Evolutionary conservation across 192 early-diverging fungal species (phyloP).

Genomic region (Funneliformis mosseae): DNA sequence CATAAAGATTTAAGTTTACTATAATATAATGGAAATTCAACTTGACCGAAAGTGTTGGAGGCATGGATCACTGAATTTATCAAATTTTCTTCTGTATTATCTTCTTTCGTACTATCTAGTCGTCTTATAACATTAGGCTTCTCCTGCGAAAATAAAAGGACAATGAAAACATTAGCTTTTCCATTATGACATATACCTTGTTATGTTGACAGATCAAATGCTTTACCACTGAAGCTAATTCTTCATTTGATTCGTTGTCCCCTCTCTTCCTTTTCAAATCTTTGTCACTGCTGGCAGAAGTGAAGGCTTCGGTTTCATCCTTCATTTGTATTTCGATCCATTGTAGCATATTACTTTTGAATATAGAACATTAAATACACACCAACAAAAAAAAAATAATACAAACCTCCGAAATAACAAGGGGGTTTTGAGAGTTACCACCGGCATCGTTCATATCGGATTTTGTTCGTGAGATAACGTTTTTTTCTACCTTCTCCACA

Average conservation of each 20-base stretch:
- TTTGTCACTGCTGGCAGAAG: not conserved
- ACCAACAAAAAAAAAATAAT: constrained; percentile 15
- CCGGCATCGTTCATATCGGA: not conserved
- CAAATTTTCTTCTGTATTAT: not conserved
- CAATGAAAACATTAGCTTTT: too few species aligned
- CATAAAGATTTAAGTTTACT: not conserved
- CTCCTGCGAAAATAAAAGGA: too few species aligned
- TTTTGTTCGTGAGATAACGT: not conserved
- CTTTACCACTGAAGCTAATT: not conserved
- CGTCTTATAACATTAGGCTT: too few species aligned
- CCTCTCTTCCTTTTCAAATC: constrained; percentile 23
- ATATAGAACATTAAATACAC: constrained; percentile 9
- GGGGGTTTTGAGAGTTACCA: not conserved
- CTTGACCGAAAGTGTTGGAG: not conserved
- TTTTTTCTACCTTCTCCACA: constrained; percentile 8
- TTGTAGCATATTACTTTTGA: constrained; percentile 11
- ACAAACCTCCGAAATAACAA: constrained; percentile 24
- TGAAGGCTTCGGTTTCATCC: not conserved
- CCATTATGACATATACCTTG: too few species aligned
- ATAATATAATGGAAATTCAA: constrained; percentile 9
- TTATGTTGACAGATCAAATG: too few species aligned
- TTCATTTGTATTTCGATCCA: not conserved
- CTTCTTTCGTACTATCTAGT: not conserved
- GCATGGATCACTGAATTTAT: not conserved
- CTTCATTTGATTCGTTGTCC: not conserved